A percentile compares a stretch with the other conserved stretches of the same genome.
phyloP scores from a whole-genome alignment of 1,139 yeast genomes.

The Magnusiomyces magnusii region DNA sequence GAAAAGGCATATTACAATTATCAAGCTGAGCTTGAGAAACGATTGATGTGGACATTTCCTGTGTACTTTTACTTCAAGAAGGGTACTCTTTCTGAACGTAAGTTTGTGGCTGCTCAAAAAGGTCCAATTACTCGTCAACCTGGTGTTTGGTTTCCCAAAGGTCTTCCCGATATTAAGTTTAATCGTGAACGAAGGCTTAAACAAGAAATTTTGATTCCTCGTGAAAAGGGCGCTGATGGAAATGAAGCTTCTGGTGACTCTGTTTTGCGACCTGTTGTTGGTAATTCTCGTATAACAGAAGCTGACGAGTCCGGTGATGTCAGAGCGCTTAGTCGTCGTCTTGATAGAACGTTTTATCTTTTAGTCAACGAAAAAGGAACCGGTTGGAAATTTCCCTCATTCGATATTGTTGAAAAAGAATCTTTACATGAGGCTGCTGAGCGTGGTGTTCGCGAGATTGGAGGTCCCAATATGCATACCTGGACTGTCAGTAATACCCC shows the following conservation, averaged over 20 bases:
- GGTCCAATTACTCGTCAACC: conserved; percentile 68
- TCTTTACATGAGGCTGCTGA: conserved; percentile 73
- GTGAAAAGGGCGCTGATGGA: conserved; percentile 42
- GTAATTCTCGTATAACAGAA: conserved; percentile 64
- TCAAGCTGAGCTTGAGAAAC: conserved; percentile 76
- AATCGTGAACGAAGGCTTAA: conserved; percentile 82
- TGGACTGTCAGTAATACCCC: conserved; percentile 91
- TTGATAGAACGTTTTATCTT: conserved; percentile 74
- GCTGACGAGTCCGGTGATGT: conserved; percentile 63
- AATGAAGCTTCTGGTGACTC: conserved; percentile 38
- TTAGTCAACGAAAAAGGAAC: conserved; percentile 45
- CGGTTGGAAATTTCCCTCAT: conserved; percentile 79
- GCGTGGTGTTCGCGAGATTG: conserved; percentile 58
- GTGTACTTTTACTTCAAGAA: conserved; percentile 84
- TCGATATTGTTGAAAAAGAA: conserved; percentile 39
- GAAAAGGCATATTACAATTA: conserved; percentile 73
- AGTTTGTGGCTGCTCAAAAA: conserved; percentile 64
- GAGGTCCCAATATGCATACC: conserved; percentile 71
- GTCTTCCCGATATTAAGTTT: conserved; percentile 79
- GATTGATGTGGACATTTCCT: conserved; percentile 98
- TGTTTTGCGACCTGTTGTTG: conserved; percentile 60
- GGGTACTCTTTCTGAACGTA: conserved; percentile 85
- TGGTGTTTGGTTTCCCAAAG: conserved; percentile 70
- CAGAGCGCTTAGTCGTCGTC: conserved; percentile 65
- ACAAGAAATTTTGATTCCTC: conserved; percentile 68